phyloP scores from a whole-genome alignment of 2,329 filamentous ascomycete species.

The Neofusicoccum kwambonambiense region DNA sequence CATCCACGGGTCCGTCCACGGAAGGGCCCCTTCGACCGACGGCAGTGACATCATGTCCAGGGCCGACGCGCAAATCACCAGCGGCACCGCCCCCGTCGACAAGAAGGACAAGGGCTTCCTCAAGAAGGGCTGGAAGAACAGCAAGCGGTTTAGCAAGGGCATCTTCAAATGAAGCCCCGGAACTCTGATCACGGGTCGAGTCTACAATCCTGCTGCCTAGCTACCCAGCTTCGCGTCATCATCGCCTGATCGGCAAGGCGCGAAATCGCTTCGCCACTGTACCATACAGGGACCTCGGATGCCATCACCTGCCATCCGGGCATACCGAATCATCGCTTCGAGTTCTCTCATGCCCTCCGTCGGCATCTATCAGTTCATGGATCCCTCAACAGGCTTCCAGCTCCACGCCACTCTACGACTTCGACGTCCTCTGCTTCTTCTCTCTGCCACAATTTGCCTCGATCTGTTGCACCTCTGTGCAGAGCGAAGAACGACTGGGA shows the following conservation, averaged over 20 bases:
- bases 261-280: background rate
- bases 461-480: background rate
- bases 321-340: background rate
- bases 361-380: background rate
- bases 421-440: background rate
- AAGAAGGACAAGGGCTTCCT: slow-evolving; percentile 34
- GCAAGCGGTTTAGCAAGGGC: slow-evolving; percentile 36
- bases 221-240: background rate
- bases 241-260: background rate
- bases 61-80: slow-evolving; percentile 20
- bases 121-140: slow-evolving; percentile 34
- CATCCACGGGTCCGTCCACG: slow-evolving; percentile 3
- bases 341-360: background rate
- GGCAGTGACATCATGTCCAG: slow-evolving; percentile 26
- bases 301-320: background rate
- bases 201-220: background rate
- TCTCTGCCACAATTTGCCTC: background rate
- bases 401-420: slow-evolving; percentile 1
- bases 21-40: slow-evolving; percentile 23
- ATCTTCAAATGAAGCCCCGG: slow-evolving; percentile 32
- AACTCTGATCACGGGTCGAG: background rate
- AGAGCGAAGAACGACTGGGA: background rate
- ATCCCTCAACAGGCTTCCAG: background rate
- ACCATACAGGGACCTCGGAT: slow-evolving; percentile 4
- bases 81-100: slow-evolving; percentile 32